These are phyloP conservation scores for Geopyxis carbonaria DNA, from an alignment of 495 filamentous ascomycete species.

Conservation along the genomic window DNA sequence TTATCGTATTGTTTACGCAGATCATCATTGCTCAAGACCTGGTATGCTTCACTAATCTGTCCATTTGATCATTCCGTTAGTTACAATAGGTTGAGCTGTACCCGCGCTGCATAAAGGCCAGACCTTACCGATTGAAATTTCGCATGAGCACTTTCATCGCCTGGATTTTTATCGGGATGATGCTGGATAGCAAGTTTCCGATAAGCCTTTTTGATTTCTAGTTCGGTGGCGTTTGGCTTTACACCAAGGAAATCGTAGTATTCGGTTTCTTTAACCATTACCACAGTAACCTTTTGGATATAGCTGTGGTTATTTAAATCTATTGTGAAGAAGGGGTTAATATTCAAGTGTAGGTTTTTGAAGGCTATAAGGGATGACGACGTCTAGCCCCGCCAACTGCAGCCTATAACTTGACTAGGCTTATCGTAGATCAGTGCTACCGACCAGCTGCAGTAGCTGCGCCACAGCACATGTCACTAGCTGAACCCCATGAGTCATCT, in stretches of 20 bases:
- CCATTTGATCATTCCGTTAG: not conserved
- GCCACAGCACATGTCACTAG: no score
- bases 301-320: not conserved
- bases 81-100: no score
- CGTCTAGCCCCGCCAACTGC: not conserved
- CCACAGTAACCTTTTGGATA: conserved; percentile 10
- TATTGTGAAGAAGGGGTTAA: not conserved
- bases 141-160: conserved; percentile 81
- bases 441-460: no score
- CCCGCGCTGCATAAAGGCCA: not conserved
- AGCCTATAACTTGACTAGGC: no score
- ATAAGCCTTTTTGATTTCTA: conserved; percentile 99
- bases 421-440: no score
- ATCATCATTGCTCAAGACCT: conserved; percentile 77
- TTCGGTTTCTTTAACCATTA: conserved; percentile 67
- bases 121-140: conserved; percentile 65
- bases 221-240: conserved; percentile 69
- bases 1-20: conserved; percentile 88
- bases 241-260: conserved; percentile 90
- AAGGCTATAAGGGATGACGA: not conserved
- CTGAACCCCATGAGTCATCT: no score
- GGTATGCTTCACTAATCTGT: conserved; percentile 89
- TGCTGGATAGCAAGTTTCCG: conserved; percentile 75
- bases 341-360: not conserved
- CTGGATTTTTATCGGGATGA: conserved; percentile 88